Base-by-base conservation (phyloP, 1,139 yeast genomes). In the Yamadazyma oceani region DNA sequence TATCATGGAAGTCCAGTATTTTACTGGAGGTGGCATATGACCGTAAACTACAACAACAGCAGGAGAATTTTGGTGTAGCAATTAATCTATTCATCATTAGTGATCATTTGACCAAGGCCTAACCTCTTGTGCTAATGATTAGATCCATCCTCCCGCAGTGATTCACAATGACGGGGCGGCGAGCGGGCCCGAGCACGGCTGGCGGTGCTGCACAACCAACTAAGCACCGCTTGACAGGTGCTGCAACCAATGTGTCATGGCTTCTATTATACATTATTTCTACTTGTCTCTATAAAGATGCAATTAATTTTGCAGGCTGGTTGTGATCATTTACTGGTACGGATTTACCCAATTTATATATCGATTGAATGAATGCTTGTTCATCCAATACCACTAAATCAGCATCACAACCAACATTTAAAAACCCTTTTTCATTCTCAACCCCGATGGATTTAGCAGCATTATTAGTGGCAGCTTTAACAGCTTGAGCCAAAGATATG, bases 381-480 rank as follows among this genome's bases (percentile, higher is more conserved):
- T 56, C 45, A 48, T 72, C 71, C 44, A 79, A 52, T 5, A 79
- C 70, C 14, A 77, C 76, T 45, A 79, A 63, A 49, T 79, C 85
- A 10, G 85, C 84, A 51, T 77, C 82, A 50, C 81, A 75, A 2
- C 82, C 82, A 3, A 58, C 61, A 36, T 64, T 61, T 48, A 79
- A 67, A 54, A 68, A 76, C 1, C 85, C 85, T 52, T 77, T 75
- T 35, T 60, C 53, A 32, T 64, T 56, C 31, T 66, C 55, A 5
- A 74, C 50, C 11, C 76, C 73, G 32, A 79, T 57, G 7, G 80
- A 69, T 26, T 51, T 56, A 2, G 85, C 80, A 12, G 85, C 79
- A 48, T 75, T 73, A 45, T 75, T 75, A 28, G 85, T 80, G 37
- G 73, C 81, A 3, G 82, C 69, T 46, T 73, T 68, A 15, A 80